A percentile compares a stretch with the other conserved stretches of the same genome.
Evolutionary conservation across 1,139 yeast genomes (phyloP).

Genomic region (Blastobotrys capitulatus): DNA sequence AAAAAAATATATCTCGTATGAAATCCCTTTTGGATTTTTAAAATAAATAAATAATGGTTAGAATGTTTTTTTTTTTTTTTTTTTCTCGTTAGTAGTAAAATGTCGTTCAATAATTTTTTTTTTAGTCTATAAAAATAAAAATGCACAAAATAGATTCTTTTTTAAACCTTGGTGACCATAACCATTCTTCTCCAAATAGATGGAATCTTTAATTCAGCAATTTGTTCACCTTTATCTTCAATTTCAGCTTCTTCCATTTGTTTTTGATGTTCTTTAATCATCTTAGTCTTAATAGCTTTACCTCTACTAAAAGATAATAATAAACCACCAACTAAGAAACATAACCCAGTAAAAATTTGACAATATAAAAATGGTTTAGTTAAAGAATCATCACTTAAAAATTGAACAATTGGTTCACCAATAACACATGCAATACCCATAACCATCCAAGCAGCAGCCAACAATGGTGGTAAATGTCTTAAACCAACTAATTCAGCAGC

Average conservation of each 20-base stretch:
- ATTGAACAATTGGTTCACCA: constrained; percentile 51
- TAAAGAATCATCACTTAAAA: constrained; percentile 26
- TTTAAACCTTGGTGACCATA: not conserved
- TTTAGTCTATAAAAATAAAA: too few relatives aligned
- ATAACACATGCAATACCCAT: constrained; percentile 55
- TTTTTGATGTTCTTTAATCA: not conserved
- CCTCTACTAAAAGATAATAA: constrained; percentile 24
- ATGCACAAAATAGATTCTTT: too few relatives aligned
- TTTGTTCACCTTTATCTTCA: not conserved
- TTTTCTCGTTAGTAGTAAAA: too few relatives aligned
- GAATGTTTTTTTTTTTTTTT: too few relatives aligned
- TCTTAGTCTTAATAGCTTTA: not conserved
- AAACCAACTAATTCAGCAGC: constrained; percentile 60
- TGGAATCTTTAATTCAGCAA: not conserved
- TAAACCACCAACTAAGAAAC: constrained; percentile 25
- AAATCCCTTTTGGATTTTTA: too few relatives aligned
- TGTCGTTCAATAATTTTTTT: too few relatives aligned
- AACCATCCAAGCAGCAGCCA: constrained; percentile 59
- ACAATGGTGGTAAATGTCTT: constrained; percentile 36
- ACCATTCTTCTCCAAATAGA: not conserved
- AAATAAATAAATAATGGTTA: too few relatives aligned
- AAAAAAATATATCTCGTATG: too few relatives aligned
- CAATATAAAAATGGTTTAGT: constrained; percentile 13
- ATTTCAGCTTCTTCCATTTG: not conserved
- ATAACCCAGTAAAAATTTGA: constrained; percentile 28